Conservation (phyloP, 2,329 filamentous ascomycete species). For the Neonectria ditissima region DNA sequence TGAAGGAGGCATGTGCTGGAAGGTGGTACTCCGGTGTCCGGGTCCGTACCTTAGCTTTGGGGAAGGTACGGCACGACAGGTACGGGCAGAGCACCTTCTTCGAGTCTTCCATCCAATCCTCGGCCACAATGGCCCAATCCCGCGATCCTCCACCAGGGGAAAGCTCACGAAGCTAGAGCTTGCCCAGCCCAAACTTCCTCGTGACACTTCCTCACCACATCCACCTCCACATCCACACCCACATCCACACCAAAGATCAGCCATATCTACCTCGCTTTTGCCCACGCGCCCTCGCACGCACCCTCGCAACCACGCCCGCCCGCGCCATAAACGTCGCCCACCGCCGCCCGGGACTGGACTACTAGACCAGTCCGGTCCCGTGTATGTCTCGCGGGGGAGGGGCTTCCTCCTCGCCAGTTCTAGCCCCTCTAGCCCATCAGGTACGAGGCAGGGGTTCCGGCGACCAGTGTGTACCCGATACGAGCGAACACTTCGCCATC, state of each 20-base stretch:
- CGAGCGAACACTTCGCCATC: slow-evolving; percentile 4
- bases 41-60: neutral
- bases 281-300: slow-evolving; percentile 5
- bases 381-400: slow-evolving; percentile 12
- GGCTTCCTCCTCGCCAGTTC: slow-evolving; percentile 15
- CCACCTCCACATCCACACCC: slow-evolving; percentile 5
- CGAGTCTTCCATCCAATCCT: neutral
- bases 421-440: slow-evolving; percentile 10
- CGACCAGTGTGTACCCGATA: slow-evolving; percentile 2
- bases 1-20: slow-evolving; percentile 25
- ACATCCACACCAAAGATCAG: slow-evolving; percentile 1
- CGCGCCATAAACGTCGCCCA: slow-evolving; percentile 19
- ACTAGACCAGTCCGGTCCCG: slow-evolving; percentile 12
- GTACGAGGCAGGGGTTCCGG: slow-evolving; percentile 6
- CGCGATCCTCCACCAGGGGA: slow-evolving; percentile 6
- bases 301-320: neutral
- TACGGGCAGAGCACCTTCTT: slow-evolving; percentile 30
- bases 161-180: neutral
- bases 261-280: neutral
- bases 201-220: slow-evolving; percentile 11
- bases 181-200: neutral
- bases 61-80: slow-evolving; percentile 17
- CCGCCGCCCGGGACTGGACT: slow-evolving; percentile 23
- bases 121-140: neutral
- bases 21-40: neutral